Evolutionary conservation across 176 grass and related monocot genomes (phyloP).

Genomic region (Oryza glumipatula): DNA sequence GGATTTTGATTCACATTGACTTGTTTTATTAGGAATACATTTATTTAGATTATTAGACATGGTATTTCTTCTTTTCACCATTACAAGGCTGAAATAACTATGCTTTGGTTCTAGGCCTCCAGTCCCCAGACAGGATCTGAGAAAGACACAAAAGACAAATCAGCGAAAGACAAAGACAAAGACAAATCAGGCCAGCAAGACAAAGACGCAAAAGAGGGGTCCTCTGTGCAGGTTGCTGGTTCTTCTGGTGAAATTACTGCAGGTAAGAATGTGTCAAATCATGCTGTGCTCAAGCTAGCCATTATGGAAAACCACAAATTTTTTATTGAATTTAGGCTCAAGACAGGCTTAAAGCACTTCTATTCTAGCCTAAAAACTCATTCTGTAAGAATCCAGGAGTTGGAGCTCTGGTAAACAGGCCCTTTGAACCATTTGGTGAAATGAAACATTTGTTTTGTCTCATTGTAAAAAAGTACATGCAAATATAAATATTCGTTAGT

Average conservation of each 20-base stretch:
- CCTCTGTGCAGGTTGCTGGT: conserved; percentile 85
- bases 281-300: conserved; percentile 21
- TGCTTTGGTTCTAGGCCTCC: conserved; percentile 58
- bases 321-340: background rate
- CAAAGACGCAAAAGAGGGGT: conserved; percentile 75
- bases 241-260: conserved; percentile 86
- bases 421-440: background rate
- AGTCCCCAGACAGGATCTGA: conserved; percentile 73
- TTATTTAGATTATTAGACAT: background rate
- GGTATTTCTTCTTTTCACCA: conserved; percentile 17
- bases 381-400: background rate
- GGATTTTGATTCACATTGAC: background rate
- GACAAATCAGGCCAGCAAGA: conserved; percentile 80
- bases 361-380: background rate
- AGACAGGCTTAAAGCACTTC: background rate
- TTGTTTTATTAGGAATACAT: conserved; percentile 20
- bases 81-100: conserved; percentile 31
- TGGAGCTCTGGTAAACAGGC: background rate
- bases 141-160: conserved; percentile 70
- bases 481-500: background rate
- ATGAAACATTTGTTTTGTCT: background rate
- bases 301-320: background rate
- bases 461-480: background rate
- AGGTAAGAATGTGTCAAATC: conserved; percentile 48
- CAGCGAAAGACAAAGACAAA: conserved; percentile 87